Conservation (phyloP, 73 alveolate genomes). For the Effrenium voratum region DNA sequence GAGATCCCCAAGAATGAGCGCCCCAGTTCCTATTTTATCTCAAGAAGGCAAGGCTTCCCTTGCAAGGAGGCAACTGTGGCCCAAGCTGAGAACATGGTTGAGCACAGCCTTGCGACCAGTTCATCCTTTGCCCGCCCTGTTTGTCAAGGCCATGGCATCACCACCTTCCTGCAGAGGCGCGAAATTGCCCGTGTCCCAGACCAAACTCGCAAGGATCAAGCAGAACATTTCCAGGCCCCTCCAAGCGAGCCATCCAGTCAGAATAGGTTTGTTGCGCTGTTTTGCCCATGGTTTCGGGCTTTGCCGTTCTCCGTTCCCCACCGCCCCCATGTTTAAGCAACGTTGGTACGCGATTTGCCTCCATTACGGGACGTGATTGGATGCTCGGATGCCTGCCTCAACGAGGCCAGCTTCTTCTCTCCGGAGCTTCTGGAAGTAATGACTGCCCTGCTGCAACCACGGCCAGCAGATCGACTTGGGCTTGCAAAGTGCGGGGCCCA, state of each 20-base stretch:
- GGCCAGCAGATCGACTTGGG: constrained; percentile 70
- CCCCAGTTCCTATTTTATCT: background rate
- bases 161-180: constrained; percentile 57
- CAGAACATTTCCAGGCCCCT: background rate
- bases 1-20: background rate
- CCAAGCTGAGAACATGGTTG: background rate
- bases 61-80: background rate
- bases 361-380: background rate
- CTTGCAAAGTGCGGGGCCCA: constrained; percentile 28
- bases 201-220: background rate
- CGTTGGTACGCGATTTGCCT: background rate
- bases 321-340: background rate
- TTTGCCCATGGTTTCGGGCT: background rate
- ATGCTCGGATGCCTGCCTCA: background rate
- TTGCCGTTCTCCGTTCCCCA: background rate
- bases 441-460: constrained; percentile 70
- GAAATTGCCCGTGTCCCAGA: constrained; percentile 31
- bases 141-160: constrained; percentile 47
- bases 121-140: no score
- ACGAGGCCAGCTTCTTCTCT: background rate
- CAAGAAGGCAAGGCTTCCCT: background rate
- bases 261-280: no score
- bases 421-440: background rate
- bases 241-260: no score
- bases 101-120: no score